A percentile compares a stretch with the other conserved stretches of the same genome.
Evolutionary conservation across 257 asterid species (phyloP).

Genomic region (Paulownia fortunei): DNA sequence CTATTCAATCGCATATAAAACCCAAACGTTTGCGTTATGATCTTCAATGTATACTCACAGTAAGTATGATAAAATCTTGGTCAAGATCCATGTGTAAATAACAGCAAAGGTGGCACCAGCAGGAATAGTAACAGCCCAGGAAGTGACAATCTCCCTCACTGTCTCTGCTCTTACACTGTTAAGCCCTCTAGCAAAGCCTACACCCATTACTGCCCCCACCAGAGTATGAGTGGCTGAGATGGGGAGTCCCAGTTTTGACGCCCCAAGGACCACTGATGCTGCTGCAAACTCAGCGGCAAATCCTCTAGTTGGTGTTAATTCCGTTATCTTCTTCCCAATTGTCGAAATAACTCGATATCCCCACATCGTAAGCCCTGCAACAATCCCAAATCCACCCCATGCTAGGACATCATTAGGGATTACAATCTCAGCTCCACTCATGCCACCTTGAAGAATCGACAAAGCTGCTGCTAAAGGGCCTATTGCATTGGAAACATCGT

Average conservation of each 20-base stretch:
- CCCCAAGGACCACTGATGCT: constrained; percentile 84
- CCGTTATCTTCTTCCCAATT: constrained; percentile 93
- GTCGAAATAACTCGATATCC: constrained; percentile 90
- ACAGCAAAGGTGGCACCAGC: constrained; percentile 87
- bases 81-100: constrained; percentile 80
- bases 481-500: constrained; percentile 91
- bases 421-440: constrained; percentile 60
- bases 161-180: constrained; percentile 90
- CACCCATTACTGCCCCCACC: constrained; percentile 99
- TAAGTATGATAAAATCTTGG: constrained; percentile 62
- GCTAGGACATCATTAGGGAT: constrained; percentile 87
- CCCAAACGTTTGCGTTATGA: constrained; percentile 30
- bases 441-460: constrained; percentile 80
- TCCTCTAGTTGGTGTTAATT: constrained; percentile 89
- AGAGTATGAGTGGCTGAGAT: constrained; percentile 94
- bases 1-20: constrained; percentile 16
- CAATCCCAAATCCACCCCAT: constrained; percentile 98
- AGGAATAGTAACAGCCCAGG: constrained; percentile 92
- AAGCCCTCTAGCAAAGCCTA: constrained; percentile 91
- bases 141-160: constrained; percentile 86
- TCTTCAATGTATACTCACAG: constrained; percentile 46
- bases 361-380: constrained; percentile 89
- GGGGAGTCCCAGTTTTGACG: constrained; percentile 87
- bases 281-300: constrained; percentile 99
- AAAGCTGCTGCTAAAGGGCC: constrained; percentile 94